Conservation (phyloP, 805 yeast genomes). For the Saccharomycopsis sp. region DNA sequence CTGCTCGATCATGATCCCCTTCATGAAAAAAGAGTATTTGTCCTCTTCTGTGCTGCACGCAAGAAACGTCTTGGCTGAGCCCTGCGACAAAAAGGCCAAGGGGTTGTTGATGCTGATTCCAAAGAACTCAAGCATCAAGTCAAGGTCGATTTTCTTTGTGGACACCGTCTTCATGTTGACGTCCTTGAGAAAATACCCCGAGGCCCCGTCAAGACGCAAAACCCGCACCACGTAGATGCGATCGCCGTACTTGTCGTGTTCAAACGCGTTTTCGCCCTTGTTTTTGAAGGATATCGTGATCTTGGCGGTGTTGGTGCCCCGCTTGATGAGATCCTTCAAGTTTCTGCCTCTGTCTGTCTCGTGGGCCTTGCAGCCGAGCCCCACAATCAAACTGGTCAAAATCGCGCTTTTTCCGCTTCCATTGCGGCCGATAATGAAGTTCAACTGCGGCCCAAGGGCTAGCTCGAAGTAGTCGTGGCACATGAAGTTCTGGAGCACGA, state of each 20-base stretch:
- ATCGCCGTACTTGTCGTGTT: conserved; percentile 60
- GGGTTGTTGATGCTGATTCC: conserved; percentile 84
- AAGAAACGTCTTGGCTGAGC: conserved; percentile 84
- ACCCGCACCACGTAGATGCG: conserved; percentile 65
- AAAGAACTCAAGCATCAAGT: conserved; percentile 59
- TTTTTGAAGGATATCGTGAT: conserved; percentile 60
- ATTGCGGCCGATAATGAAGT: conserved; percentile 82
- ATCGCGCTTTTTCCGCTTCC: conserved; percentile 92
- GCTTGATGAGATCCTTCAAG: conserved; percentile 63
- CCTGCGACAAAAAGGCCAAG: conserved; percentile 87
- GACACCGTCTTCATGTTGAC: conserved; percentile 48
- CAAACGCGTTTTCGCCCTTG: conserved; percentile 54
- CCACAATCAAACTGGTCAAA: conserved; percentile 78
- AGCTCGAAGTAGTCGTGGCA: conserved; percentile 79
- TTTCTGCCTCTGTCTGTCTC: conserved; percentile 81
- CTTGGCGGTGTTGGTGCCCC: conserved; percentile 65
- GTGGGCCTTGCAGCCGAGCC: conserved; percentile 82
- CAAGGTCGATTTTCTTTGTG: conserved; percentile 56
- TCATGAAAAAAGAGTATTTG: conserved; percentile 72
- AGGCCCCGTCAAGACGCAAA: conserved; percentile 44
- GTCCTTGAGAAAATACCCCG: conserved; percentile 49
- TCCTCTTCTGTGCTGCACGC: conserved; percentile 66
- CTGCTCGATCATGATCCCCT: conserved; percentile 68
- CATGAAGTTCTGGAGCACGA: conserved; percentile 74
- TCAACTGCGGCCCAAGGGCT: conserved; percentile 69